A percentile compares a stretch with the other conserved stretches of the same genome.
These are phyloP conservation scores for Exophiala xenobiotica DNA, from an alignment of 2,329 filamentous ascomycete species.

Conservation along the genomic window DNA sequence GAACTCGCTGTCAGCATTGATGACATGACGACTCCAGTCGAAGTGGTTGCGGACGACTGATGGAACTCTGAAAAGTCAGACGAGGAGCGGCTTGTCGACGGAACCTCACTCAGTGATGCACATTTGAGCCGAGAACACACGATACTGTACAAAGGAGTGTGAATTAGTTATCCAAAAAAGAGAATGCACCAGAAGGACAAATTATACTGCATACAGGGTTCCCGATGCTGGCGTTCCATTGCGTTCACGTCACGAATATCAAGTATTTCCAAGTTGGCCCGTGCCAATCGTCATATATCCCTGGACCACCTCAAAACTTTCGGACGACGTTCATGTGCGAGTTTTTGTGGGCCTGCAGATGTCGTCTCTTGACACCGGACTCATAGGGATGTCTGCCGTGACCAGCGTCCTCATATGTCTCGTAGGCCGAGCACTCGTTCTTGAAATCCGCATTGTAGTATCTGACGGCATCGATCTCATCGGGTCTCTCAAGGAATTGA, in stretches of 20 bases:
- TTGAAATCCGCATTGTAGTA: conserved; percentile 27
- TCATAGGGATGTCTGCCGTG: conserved; percentile 18
- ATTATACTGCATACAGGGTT: not conserved
- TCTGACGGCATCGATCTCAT: conserved; percentile 16
- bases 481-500: conserved; percentile 36
- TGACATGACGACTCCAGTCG: too few species aligned
- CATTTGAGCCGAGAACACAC: too few species aligned
- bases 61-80: too few species aligned
- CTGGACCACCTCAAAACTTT: not conserved
- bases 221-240: not conserved
- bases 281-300: not conserved
- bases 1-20: too few species aligned
- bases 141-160: too few species aligned
- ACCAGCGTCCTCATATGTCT: conserved; percentile 15
- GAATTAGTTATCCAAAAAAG: too few species aligned
- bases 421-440: conserved; percentile 22
- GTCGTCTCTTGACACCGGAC: conserved; percentile 24
- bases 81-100: too few species aligned
- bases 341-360: not conserved
- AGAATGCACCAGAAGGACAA: not conserved
- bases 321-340: not conserved
- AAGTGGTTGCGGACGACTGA: too few species aligned
- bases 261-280: not conserved
- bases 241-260: not conserved
- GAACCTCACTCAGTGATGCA: too few species aligned